Base-by-base conservation (phyloP, 352 stramenopile genomes). In the Nothophytophthora sp. region DNA sequence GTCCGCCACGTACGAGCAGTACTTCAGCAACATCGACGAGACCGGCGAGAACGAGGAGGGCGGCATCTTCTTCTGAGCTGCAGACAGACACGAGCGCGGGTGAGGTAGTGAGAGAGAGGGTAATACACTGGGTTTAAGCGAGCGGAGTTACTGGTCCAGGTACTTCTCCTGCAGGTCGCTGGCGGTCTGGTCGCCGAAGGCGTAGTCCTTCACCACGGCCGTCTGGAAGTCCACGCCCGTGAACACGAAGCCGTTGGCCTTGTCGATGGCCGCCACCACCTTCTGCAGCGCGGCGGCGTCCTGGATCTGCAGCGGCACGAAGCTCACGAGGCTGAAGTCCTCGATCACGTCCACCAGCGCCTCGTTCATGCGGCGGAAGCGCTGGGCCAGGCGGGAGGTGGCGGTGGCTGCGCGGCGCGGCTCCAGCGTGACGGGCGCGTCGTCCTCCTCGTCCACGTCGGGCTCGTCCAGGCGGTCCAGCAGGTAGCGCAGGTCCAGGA, bases 1-100 rank as follows among this genome's bases (percentile, higher is more conserved):
- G 28, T 90, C 81, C 27, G 83, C 82, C 22, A 92, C 84, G 10
- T 95, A 92, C 56, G 84, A 92, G 58, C 81, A 92, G 47, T 95
- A 95, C 51, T 84, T 95, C 34, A 92, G 76, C 67, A 91, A 92
- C 66, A 88, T 95, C 54, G 76, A 88, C 53, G 83, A 92, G 55
- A 80, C 73, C 58, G 81, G 75, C 29, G 83, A 92, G 59, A 51
- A 69, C 35, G 83, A 94, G 58, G 70, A 86, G 56, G 83, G 79
- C 30, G 84, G 84, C 22, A 95, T 95, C 55, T 92, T 92, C 51
- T 95, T 95, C 53, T 95, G 88, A 73, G 29, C 40, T 36, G 40
- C 38, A 38, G 39, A 55, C 29, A 37, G 33, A 43, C 33, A 50
- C 24, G n/a, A 49, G 13, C 44, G 52, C 45, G 46, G 44, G 15